phyloP scores from a whole-genome alignment of 352 stramenopile species.

The Phytophthora pini region DNA sequence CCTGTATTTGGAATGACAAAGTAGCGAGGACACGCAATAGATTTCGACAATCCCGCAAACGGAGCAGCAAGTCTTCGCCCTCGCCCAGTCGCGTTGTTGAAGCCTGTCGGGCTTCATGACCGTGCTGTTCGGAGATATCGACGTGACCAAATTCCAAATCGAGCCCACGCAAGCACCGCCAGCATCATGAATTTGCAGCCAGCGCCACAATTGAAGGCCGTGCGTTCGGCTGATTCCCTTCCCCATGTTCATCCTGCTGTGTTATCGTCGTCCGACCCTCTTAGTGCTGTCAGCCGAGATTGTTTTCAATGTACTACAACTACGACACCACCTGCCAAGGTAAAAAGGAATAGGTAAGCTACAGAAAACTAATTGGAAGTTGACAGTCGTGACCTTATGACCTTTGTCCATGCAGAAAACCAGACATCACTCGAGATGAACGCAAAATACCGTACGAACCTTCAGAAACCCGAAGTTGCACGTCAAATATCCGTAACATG shows the following conservation, averaged over 20 bases:
- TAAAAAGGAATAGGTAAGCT: conserved; percentile 23
- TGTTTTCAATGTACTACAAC: conserved; percentile 66
- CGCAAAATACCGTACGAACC: conserved; percentile 24
- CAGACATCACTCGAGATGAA: conserved; percentile 28
- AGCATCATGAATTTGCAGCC: conserved; percentile 39
- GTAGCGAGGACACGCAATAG: conserved; percentile 64
- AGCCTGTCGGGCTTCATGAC: conserved; percentile 61
- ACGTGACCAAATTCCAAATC: conserved; percentile 68
- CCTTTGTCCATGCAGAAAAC: conserved; percentile 15
- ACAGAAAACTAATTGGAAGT: neutral
- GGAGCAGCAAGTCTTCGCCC: conserved; percentile 45
- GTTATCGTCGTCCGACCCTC: neutral
- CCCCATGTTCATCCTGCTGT: conserved; percentile 3
- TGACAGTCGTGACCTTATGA: neutral
- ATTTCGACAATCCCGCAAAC: conserved; percentile 41
- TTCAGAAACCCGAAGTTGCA: conserved; percentile 4
- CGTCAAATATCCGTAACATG: conserved; percentile 8
- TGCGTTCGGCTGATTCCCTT: conserved; percentile 27
- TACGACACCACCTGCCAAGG: conserved; percentile 7
- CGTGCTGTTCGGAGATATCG: conserved; percentile 75
- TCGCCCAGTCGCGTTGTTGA: conserved; percentile 47
- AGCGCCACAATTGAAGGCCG: conserved; percentile 27
- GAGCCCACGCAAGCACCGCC: conserved; percentile 54
- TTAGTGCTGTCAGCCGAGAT: conserved; percentile 46
- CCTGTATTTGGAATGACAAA: conserved; percentile 1